Evolutionary conservation across 345 rosid species (phyloP).

Genomic region (Syzygium jambos): DNA sequence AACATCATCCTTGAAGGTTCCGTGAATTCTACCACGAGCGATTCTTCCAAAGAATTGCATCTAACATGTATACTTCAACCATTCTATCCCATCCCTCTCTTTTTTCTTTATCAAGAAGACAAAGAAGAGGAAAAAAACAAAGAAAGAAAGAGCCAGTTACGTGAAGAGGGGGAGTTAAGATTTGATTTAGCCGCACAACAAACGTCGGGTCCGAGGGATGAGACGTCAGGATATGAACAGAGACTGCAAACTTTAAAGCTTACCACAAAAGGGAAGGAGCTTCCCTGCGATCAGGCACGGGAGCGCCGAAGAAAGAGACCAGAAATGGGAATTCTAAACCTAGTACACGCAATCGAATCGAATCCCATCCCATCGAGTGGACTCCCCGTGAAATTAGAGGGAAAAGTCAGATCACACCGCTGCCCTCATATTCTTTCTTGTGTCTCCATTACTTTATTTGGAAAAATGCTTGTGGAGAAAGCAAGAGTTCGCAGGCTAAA

Average conservation of each 20-base stretch:
- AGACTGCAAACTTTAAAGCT: not conserved
- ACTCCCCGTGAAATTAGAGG: constrained; percentile 1
- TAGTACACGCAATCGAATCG: constrained; percentile 25
- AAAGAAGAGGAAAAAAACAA: not conserved
- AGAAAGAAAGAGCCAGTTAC: not conserved
- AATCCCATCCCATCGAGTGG: not conserved
- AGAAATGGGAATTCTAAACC: constrained; percentile 15
- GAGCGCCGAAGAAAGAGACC: constrained; percentile 2
- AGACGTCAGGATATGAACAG: not conserved
- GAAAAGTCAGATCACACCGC: not conserved
- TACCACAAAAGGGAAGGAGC: not conserved
- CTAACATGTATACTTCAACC: not conserved
- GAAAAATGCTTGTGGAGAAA: constrained; percentile 23
- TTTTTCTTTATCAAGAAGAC: not conserved
- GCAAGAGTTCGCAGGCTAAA: constrained; percentile 5
- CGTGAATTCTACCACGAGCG: not conserved
- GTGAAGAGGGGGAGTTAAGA: constrained; percentile 2
- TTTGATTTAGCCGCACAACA: constrained; percentile 1
- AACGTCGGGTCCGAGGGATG: not conserved
- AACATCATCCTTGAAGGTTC: too few relatives aligned
- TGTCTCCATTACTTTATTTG: not conserved
- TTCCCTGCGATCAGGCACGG: not conserved
- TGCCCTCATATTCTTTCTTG: not conserved
- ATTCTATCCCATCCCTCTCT: not conserved
- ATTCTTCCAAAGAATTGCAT: not conserved